Evolutionary conservation across 371 early-diverging fungal genomes (phyloP).

Genomic region (Syncephalastrum contaminatum): DNA sequence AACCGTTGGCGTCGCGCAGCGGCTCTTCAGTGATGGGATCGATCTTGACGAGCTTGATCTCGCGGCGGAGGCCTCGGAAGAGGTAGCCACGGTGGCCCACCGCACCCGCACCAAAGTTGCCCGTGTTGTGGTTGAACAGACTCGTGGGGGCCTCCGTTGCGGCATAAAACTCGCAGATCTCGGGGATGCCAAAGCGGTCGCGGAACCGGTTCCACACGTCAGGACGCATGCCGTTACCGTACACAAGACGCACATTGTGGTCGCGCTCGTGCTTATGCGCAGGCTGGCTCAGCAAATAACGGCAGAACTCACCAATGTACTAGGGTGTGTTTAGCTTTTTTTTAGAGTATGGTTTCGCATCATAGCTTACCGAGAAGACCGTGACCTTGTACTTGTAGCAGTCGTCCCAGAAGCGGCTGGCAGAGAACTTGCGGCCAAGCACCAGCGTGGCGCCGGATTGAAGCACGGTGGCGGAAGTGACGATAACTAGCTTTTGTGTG

Average conservation of each 20-base stretch:
- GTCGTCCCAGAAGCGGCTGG: constrained; percentile 48
- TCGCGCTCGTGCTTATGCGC: constrained; percentile 46
- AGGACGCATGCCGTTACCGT: constrained; percentile 72
- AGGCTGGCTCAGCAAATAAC: constrained; percentile 60
- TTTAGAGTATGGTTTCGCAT: not conserved
- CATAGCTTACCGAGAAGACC: constrained; percentile 30
- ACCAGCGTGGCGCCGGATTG: constrained; percentile 38
- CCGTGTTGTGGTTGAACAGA: constrained; percentile 51
- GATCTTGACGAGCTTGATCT: constrained; percentile 33
- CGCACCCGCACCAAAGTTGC: constrained; percentile 48
- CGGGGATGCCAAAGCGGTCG: constrained; percentile 48
- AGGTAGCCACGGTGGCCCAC: constrained; percentile 48
- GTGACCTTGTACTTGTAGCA: constrained; percentile 38
- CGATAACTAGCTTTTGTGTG: constrained; percentile 23
- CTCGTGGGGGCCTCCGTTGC: constrained; percentile 41
- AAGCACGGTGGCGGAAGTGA: constrained; percentile 24
- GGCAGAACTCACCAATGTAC: constrained; percentile 73
- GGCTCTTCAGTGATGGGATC: constrained; percentile 42
- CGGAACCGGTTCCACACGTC: constrained; percentile 69
- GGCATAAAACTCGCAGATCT: constrained; percentile 58
- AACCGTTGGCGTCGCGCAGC: constrained; percentile 32
- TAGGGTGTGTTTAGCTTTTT: constrained; percentile 4
- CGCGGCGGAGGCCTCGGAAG: constrained; percentile 21
- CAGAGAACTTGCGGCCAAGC: constrained; percentile 49
- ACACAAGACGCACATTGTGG: constrained; percentile 51